Evolutionary conservation across 2,329 filamentous ascomycete genomes (phyloP).

Genomic region (Colletotrichum destructivum): DNA sequence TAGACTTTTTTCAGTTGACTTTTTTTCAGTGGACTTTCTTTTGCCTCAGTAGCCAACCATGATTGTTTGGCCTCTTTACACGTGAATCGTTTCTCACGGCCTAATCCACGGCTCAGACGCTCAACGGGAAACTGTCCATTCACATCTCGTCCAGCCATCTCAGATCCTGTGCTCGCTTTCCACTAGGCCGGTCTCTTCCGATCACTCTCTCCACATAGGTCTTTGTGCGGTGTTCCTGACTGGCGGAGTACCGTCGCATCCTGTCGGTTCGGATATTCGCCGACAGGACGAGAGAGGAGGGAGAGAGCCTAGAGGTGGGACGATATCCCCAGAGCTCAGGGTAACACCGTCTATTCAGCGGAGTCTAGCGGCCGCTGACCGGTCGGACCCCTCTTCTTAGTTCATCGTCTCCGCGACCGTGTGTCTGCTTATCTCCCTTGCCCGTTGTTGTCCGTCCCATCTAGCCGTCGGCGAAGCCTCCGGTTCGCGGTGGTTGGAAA

Average conservation of each 20-base stretch:
- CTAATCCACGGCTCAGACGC: too few relatives aligned
- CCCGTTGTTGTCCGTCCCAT: background rate
- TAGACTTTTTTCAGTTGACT: too few relatives aligned
- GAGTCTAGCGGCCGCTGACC: conserved; percentile 29
- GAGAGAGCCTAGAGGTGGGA: background rate
- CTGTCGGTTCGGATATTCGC: conserved; percentile 28
- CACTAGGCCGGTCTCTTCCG: background rate
- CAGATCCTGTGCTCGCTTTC: background rate
- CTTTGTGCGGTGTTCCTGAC: background rate
- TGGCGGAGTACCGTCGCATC: conserved; percentile 19
- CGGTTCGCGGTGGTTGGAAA: conserved; percentile 21
- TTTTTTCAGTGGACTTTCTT: background rate
- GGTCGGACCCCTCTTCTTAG: background rate
- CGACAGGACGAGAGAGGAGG: conserved; percentile 1
- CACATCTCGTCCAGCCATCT: background rate
- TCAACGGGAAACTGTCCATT: background rate
- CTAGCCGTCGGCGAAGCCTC: background rate
- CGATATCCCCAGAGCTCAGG: conserved; percentile 12
- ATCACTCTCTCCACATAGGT: background rate
- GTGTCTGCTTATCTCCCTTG: conserved; percentile 26
- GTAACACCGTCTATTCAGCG: conserved; percentile 31
- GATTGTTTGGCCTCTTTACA: conserved; percentile 5
- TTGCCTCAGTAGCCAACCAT: conserved; percentile 8
- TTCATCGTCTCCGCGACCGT: background rate
- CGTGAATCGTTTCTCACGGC: too few relatives aligned